Base-by-base conservation (phyloP, 805 yeast species). In the Saturnispora gosingensis region DNA sequence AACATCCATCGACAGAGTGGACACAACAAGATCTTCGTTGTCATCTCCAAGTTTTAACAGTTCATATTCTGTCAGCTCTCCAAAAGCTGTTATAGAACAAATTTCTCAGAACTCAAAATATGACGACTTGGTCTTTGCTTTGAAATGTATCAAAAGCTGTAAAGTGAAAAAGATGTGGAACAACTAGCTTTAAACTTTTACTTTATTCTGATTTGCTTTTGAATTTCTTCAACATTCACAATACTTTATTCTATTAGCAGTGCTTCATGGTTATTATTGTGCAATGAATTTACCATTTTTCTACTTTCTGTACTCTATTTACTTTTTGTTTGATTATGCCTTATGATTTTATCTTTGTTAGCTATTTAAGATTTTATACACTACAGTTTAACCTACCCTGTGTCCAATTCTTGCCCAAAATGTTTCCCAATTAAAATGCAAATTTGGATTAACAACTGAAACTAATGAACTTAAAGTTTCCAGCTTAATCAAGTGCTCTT, bases 141-240 rank as follows among this genome's bases (percentile, higher is more conserved):
- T 66, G 24, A 59, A 59, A 46, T 66, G 69, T 50, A 61, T 66
- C 47, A 59, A 54, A 35, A 55, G 60, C 28, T 60, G 65, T 40
- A 56, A 50, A n/a, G 50, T 53, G 13, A 53, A 50, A 28, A 54
- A 24, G 32, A 15, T 18, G 11, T 49, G 52, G 52, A 27, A 15
- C n/a, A 16, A 15, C 15, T 8, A 16, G 8, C 10, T 22, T 3
- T 27, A 11, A 8, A 9, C 24, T 9, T 18, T 7, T 18, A 7
- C 8, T 8, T 38, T 38, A n/a, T 39, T 18, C 9, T 36, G 6
- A 25, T 22, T 27, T 46, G 40, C 40, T 15, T 36, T 15, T 40
- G 27, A 25, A 7, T 25, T 5, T 8, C 16, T 24, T 40, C 24
- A 22, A 11, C 25, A 11, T 40, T 15, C n/a, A 16, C 44, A 16